phyloP scores from a whole-genome alignment of 2,329 filamentous ascomycete species.

The Fusarium verticillioides region DNA sequence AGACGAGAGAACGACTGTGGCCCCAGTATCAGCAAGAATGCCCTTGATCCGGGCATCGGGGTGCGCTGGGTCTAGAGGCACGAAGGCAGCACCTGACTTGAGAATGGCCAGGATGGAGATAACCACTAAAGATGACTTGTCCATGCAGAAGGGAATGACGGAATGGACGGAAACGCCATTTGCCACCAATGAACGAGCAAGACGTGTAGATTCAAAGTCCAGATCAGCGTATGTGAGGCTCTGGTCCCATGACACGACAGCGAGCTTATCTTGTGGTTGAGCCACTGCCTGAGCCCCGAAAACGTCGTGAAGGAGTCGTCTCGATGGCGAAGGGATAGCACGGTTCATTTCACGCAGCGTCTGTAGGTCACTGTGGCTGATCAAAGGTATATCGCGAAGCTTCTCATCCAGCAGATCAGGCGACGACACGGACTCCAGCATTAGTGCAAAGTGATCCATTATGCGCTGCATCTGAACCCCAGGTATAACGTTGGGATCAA shows the following conservation, averaged over 20 bases:
- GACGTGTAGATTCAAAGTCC: conserved; percentile 10
- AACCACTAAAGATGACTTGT: conserved; percentile 12
- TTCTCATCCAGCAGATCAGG: neutral
- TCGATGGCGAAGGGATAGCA: neutral
- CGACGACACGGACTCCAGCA: conserved; percentile 6
- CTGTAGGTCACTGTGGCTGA: conserved; percentile 3
- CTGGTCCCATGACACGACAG: conserved; percentile 55
- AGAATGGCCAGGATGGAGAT: conserved; percentile 19
- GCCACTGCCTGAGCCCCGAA: neutral
- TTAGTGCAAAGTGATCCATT: conserved; percentile 33
- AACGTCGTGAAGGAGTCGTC: conserved; percentile 5
- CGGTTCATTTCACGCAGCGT: conserved; percentile 3
- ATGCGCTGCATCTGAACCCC: conserved; percentile 24
- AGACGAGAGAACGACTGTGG: neutral
- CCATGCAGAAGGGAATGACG: conserved; percentile 23
- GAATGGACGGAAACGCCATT: neutral
- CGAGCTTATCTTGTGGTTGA: conserved; percentile 13
- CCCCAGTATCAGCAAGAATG: conserved; percentile 3
- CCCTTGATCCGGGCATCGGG: conserved; percentile 8
- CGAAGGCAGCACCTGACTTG: conserved; percentile 15
- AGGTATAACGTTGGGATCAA: conserved; percentile 19
- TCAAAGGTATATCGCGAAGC: neutral
- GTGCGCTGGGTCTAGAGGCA: conserved; percentile 5
- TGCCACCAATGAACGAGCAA: neutral
- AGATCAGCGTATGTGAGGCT: conserved; percentile 55